A percentile compares a stretch with the other conserved stretches of the same genome.
Conservation (phyloP, 164 flowering plant genomes). For the Nelumbo lutea region DNA sequence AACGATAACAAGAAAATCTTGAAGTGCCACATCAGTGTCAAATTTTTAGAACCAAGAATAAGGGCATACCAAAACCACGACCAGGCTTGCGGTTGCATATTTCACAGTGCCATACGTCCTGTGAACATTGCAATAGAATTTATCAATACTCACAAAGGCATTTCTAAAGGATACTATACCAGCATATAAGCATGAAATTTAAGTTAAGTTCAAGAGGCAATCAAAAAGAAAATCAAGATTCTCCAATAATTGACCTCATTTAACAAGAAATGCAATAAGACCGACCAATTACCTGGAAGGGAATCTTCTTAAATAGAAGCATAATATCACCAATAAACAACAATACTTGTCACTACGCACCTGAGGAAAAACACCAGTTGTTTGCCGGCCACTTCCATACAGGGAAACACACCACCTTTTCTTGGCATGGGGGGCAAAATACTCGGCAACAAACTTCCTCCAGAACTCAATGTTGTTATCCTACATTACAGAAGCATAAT, state of each 20-base stretch:
- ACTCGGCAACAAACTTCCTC: constrained; percentile 95
- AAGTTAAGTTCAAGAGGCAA: background rate
- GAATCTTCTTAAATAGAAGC: background rate
- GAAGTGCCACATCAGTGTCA: background rate
- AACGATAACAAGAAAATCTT: background rate
- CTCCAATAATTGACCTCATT: background rate
- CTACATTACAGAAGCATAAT: constrained; percentile 29
- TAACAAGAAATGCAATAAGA: background rate
- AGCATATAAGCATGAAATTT: background rate
- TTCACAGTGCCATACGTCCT: constrained; percentile 99
- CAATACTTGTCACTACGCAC: constrained; percentile 26
- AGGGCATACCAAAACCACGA: constrained; percentile 90
- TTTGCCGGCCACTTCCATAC: constrained; percentile 94
- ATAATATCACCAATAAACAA: background rate
- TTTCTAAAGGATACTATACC: no score
- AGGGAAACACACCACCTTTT: constrained; percentile 99
- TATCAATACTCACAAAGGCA: background rate
- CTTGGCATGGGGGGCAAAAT: constrained; percentile 93
- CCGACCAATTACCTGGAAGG: background rate
- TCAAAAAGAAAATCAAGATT: no score
- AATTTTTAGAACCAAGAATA: background rate
- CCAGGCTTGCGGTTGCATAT: constrained; percentile 98
- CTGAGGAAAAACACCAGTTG: constrained; percentile 99
- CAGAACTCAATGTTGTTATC: constrained; percentile 97
- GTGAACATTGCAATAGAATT: constrained; percentile 18